Evolutionary conservation across 75 land plant species (phyloP).

Genomic region (Chamaecyparis obtusa): DNA sequence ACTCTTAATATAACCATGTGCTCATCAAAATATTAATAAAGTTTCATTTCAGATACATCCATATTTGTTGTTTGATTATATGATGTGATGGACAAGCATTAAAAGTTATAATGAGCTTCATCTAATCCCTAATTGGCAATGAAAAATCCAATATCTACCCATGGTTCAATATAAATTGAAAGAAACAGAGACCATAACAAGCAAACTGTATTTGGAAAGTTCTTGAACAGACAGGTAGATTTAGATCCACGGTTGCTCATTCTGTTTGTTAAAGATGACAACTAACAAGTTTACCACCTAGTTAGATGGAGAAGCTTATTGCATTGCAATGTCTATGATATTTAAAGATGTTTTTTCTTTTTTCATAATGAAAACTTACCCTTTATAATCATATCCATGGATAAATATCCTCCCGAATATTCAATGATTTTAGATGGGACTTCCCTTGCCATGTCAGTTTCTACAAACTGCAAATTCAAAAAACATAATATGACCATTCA

Average conservation of each 20-base stretch:
- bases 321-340: too few relatives aligned
- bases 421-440: constrained; percentile 34
- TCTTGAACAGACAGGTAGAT: not conserved
- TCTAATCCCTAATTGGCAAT: not conserved
- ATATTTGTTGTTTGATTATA: too few relatives aligned
- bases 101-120: too few relatives aligned
- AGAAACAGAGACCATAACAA: not conserved
- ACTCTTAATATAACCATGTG: too few relatives aligned
- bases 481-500: not conserved
- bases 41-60: too few relatives aligned
- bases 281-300: not conserved
- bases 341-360: not conserved
- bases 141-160: not conserved
- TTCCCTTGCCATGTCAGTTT: constrained; percentile 49
- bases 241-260: not conserved
- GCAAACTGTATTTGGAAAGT: not conserved
- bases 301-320: not conserved
- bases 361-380: constrained; percentile 40
- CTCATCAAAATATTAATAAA: too few relatives aligned
- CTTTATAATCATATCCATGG: constrained; percentile 71
- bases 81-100: too few relatives aligned
- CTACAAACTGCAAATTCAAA: constrained; percentile 60
- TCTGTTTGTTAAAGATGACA: not conserved
- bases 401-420: constrained; percentile 54
- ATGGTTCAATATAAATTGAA: not conserved